Evolutionary conservation across 108 stramenopile species (phyloP), one percentile per base, ranked within the genome.

Genomic region (Pseudonitzschia delicatissima): DNA sequence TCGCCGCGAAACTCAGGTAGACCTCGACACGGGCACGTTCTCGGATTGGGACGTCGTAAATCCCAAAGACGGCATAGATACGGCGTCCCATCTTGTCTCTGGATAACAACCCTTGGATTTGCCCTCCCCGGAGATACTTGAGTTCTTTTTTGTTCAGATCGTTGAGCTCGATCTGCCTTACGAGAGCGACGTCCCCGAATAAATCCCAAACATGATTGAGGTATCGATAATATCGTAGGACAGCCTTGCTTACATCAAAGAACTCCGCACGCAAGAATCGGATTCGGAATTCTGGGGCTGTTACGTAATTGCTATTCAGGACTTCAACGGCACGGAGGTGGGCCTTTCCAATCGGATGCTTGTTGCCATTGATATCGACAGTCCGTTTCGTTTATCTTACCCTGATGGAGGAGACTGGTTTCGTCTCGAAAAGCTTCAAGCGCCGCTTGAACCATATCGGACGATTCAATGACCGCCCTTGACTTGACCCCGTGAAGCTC

Each of bases 231-330:
- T 78, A 45, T 0, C 69, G 68, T 12, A 45, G 5, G 0, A 73
- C 77, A 4, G 80, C 77, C 47, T 48, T 48, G 47, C 6, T 9
- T 23, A 48, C 73, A 69, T 78, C 72, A 33, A 78, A 78, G 15
- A 44, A 48, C 50, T 81, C 80, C 26, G 51, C 45, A 8, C 80
- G 59, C 20, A 81, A 59, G 53, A 81, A 81, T 51, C 55, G 48
- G 9, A 81, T 37, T 4, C 69, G 77, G 36, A 81, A 81, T 12
- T 58, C 47, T n/a, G n/a, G n/a, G n/a, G n/a, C n/a, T n/a, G n/a
- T n/a, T n/a, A n/a, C n/a, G n/a, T n/a, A n/a, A n/a, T n/a, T n/a
- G n/a, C n/a, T n/a, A n/a, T n/a, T n/a, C n/a, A n/a, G n/a, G n/a
- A n/a, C n/a, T n/a, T n/a, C n/a, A n/a, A n/a, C n/a, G n/a, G n/a